A percentile compares a stretch with the other conserved stretches of the same genome.
Conservation (phyloP, 2,329 filamentous ascomycete species). For the Fusarium goolgardi region DNA sequence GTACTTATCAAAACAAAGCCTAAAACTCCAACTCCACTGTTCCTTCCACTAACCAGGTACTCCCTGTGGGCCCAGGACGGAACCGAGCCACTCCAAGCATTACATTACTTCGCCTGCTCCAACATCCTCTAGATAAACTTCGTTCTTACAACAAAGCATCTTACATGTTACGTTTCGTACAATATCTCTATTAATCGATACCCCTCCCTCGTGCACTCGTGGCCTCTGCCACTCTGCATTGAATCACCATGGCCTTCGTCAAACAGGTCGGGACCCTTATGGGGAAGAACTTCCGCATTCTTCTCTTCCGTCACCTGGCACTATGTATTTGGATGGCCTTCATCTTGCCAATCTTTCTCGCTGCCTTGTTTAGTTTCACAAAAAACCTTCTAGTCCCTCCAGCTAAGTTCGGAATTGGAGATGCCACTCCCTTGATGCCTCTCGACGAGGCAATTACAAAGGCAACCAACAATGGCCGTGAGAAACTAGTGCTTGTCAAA, state of each 20-base stretch:
- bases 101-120: not conserved
- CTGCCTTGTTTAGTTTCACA: constrained; percentile 74
- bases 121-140: not conserved
- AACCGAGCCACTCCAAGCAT: constrained; percentile 3
- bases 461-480: constrained; percentile 66
- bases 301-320: constrained; percentile 64
- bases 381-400: constrained; percentile 86
- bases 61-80: not conserved
- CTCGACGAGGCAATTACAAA: constrained; percentile 71
- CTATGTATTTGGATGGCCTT: constrained; percentile 68
- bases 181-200: not conserved
- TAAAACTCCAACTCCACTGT: constrained; percentile 1
- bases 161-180: constrained; percentile 1
- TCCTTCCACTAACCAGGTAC: constrained; percentile 2
- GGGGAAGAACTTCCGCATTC: constrained; percentile 70
- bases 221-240: constrained; percentile 11
- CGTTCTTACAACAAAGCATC: constrained; percentile 1
- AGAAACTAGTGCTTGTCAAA: constrained; percentile 83
- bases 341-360: constrained; percentile 68
- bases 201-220: constrained; percentile 10
- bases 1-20: not conserved
- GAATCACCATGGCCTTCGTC: constrained; percentile 61
- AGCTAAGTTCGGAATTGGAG: constrained; percentile 78
- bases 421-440: constrained; percentile 68
- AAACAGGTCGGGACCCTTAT: constrained; percentile 71